Conservation (phyloP, 805 yeast species). For the Yarrowia porcina region DNA sequence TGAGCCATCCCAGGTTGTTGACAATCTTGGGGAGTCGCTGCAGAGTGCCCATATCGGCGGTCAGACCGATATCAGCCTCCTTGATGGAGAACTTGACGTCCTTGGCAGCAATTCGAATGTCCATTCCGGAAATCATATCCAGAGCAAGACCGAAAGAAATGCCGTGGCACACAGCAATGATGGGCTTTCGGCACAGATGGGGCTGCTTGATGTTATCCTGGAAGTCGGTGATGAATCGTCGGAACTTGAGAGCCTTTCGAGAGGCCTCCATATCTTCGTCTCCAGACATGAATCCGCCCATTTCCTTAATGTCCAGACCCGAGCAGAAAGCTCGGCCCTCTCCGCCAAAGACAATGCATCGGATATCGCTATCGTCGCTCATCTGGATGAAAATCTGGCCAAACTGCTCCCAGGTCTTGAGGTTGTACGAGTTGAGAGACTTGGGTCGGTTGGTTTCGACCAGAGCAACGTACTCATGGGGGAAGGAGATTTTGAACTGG, state of each 20-base stretch:
- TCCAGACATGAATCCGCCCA: conserved; percentile 29
- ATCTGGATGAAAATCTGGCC: conserved; percentile 47
- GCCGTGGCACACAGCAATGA: conserved; percentile 67
- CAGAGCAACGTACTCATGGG: conserved; percentile 50
- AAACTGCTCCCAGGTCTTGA: conserved; percentile 57
- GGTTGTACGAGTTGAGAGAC: conserved; percentile 56
- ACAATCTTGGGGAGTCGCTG: conserved; percentile 60
- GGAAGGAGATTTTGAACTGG: conserved; percentile 39
- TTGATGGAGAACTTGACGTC: conserved; percentile 57
- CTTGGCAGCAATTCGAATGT: conserved; percentile 54
- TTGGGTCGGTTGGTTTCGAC: conserved; percentile 62
- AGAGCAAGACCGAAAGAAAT: conserved; percentile 62
- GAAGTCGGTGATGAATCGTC: conserved; percentile 50
- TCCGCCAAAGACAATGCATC: conserved; percentile 57
- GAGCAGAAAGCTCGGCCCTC: conserved; percentile 57
- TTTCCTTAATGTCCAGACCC: conserved; percentile 56
- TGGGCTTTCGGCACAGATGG: conserved; percentile 43
- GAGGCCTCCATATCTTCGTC: conserved; percentile 32
- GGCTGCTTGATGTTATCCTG: conserved; percentile 50
- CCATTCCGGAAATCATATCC: conserved; percentile 58
- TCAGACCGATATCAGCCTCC: conserved; percentile 69
- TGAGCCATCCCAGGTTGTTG: conserved; percentile 54
- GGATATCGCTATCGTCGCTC: conserved; percentile 46
- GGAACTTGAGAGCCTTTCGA: conserved; percentile 37
- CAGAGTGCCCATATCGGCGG: conserved; percentile 76